These are phyloP conservation scores for Protomyces inouyei DNA, from an alignment of 1,139 yeast genomes.

Conservation along the genomic window DNA sequence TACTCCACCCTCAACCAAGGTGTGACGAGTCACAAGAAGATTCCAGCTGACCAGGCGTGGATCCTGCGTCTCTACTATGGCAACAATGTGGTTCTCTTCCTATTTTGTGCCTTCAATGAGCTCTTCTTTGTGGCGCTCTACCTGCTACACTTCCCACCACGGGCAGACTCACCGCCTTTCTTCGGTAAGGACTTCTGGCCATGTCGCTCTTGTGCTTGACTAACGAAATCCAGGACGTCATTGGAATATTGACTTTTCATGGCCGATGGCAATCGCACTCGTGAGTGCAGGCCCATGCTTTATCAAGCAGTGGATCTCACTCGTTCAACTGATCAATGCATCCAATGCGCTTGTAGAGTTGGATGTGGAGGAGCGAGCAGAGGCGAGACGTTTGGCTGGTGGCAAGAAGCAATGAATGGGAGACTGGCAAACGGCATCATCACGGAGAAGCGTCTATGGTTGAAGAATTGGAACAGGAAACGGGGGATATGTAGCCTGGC, in stretches of 20 bases:
- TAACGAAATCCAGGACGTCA: slow-evolving; percentile 23
- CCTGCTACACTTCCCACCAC: slow-evolving; percentile 60
- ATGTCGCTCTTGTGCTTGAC: slow-evolving; percentile 38
- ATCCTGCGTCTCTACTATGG: slow-evolving; percentile 81
- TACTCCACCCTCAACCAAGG: slow-evolving; percentile 85
- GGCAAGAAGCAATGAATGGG: neutral
- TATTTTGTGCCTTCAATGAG: slow-evolving; percentile 90
- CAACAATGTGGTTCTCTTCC: slow-evolving; percentile 70
- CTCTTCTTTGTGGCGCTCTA: slow-evolving; percentile 86
- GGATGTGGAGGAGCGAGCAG: slow-evolving; percentile 58
- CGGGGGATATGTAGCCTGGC: too few relatives aligned
- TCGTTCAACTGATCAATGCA: slow-evolving; percentile 82
- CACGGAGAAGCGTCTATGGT: too few relatives aligned
- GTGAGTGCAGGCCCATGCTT: slow-evolving; percentile 21
- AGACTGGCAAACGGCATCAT: too few relatives aligned
- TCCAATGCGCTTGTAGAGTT: slow-evolving; percentile 70
- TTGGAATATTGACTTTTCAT: slow-evolving; percentile 31
- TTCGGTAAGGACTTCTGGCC: slow-evolving; percentile 4
- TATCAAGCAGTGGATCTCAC: slow-evolving; percentile 77
- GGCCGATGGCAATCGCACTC: slow-evolving; percentile 24
- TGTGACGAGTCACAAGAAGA: slow-evolving; percentile 75
- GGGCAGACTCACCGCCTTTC: slow-evolving; percentile 25
- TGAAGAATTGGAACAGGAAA: too few relatives aligned
- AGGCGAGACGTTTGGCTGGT: slow-evolving; percentile 32
- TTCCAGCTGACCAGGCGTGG: slow-evolving; percentile 64